Evolutionary conservation across 306 rosid genomes (phyloP), one percentile per base, ranked within the genome.

Genomic region (Mimosa bimucronata): DNA sequence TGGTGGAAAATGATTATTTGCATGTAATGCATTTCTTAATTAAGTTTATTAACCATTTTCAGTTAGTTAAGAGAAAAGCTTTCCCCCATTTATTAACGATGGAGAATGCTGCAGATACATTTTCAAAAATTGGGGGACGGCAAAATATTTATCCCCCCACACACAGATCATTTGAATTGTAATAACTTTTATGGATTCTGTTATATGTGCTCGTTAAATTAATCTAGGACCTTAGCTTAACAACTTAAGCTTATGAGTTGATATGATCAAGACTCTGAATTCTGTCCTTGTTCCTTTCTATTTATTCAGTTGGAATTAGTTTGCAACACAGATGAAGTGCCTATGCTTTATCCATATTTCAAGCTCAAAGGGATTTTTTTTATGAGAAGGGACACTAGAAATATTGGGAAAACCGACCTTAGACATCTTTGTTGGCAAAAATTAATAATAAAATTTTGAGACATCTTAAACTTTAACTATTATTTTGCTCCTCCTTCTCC

Each of bases 1-100:
- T 52, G 25, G 29, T 41, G 31, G 71, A 52, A 40, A 58, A 30
- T 76, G 76, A n/a, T 58, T 58, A 62, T 79, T 71, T 15, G 30
- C 31, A 6, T 29, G 38, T 40, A 30, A 44, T 12, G 10, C 21
- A 25, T 42, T 70, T 70, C 74, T 30, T 48, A 72, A 46, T 2
- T 21, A 21, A 12, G 13, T 21, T 31, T n/a, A 12, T 30, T 55
- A 74, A 55, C 5, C 34, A 73, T 19, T 26, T 73, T 21, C 52
- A 34, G 25, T 18, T n/a, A 10, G 37, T 53, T 31, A 31, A 52
- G 2, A 19, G 8, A 16, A 71, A 8, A 19, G 28, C 31, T 53
- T n/a, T 18, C 55, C n/a, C n/a, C n/a, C 0, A 28, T 16, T 46
- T 28, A 48, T 71, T n/a, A 44, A 46, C 31, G 1, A 26, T 6